These are phyloP conservation scores for Arachis stenosperma DNA, from an alignment of 306 rosid genomes.

Conservation along the genomic window DNA sequence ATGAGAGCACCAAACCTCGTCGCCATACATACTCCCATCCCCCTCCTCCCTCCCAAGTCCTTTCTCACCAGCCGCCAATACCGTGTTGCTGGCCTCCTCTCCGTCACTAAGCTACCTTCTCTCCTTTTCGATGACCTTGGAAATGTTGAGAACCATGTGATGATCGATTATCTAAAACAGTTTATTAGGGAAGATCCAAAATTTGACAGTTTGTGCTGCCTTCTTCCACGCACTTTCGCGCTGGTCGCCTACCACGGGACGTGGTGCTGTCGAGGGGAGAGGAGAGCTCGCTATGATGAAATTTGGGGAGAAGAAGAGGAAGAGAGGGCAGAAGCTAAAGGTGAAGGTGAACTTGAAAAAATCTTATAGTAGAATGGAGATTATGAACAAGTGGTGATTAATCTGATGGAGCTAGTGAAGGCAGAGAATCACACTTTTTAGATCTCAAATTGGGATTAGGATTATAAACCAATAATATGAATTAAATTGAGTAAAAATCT, in stretches of 20 bases:
- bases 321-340: conserved; percentile 84
- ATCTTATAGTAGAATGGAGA: conserved; percentile 45
- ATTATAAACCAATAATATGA: too few species aligned
- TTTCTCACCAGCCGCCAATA: conserved; percentile 58
- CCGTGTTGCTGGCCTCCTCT: conserved; percentile 56
- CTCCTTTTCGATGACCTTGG: conserved; percentile 54
- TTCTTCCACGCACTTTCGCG: neutral
- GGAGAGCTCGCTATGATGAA: neutral
- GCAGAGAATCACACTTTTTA: conserved; percentile 43
- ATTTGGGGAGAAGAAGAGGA: conserved; percentile 55
- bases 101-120: conserved; percentile 47
- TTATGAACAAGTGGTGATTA: conserved; percentile 51
- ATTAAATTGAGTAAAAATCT: too few species aligned
- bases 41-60: conserved; percentile 41
- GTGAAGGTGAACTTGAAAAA: conserved; percentile 50
- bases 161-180: conserved; percentile 64
- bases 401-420: conserved; percentile 45
- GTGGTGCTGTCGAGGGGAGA: neutral
- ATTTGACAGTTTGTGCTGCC: conserved; percentile 52
- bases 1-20: conserved; percentile 79
- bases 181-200: conserved; percentile 65
- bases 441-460: too few species aligned
- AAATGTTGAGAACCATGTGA: conserved; percentile 52
- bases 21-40: conserved; percentile 78
- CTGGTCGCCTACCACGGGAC: neutral